Evolutionary conservation across 257 asterid species (phyloP), one percentile per base, ranked within the genome.

Genomic region (Rubia yunnanensis): DNA sequence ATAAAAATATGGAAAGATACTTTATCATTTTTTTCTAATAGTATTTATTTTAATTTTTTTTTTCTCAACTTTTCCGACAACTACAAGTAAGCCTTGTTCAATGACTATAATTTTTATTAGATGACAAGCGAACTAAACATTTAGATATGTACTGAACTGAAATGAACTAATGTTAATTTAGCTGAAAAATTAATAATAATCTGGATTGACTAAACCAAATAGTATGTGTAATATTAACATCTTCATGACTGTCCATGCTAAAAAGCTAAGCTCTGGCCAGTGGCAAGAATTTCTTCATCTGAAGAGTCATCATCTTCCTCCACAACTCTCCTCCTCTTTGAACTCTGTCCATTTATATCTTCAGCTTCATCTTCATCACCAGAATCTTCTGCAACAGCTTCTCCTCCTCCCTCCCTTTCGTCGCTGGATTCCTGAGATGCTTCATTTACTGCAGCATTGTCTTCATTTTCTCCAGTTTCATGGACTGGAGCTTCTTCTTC

Each of bases 241-340:
- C 5, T 23, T 23, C 15, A 2, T 46, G 41, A 68, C 7, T 22
- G 8, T 41, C 20, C 8, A 10, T 13, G 44, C 46, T 24, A 73
- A 10, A 73, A 73, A 0, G 69, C 73, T 58, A 73, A 57, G 30
- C 77, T 73, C 11, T 27, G 60, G 32, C 66, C 65, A n/a, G 68
- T 41, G 44, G 26, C 58, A 15, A 44, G 7, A 34, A 57, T 35
- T 71, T 79, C 95, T 72, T 86, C 96, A 58, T 89, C 95, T 0
- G 88, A 76, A 44, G 52, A 14, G 5, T 44, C 52, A 10, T 75
- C 72, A 10, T 75, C 72, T n/a, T 89, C 88, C 46, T 77, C 82
- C 74, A 83, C 83, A 27, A 82, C 79, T 46, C 78, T 77, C 30
- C 69, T 77, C 49, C 48, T 79, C 67, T 75, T 87, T 18, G 84